phyloP scores from a whole-genome alignment of 2,329 filamentous ascomycete species.

The Lomentospora prolificans region DNA sequence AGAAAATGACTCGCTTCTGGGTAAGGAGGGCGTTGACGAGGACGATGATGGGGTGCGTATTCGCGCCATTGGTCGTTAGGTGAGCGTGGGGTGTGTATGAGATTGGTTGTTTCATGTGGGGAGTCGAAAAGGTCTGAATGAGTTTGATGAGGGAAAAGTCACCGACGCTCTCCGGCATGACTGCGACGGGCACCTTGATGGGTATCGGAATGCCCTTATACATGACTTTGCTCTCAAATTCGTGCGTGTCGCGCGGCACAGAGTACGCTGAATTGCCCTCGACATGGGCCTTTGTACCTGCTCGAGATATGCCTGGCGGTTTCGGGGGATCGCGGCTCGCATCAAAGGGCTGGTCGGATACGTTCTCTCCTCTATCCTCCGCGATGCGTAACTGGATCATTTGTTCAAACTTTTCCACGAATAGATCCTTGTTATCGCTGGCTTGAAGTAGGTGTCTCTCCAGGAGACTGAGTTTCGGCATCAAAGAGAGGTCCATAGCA shows the following conservation, averaged over 20 bases:
- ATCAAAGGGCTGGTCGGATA: slow-evolving; percentile 33
- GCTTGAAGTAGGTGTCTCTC: slow-evolving; percentile 81
- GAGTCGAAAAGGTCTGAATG: slow-evolving; percentile 83
- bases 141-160: slow-evolving; percentile 97
- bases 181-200: slow-evolving; percentile 88
- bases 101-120: slow-evolving; percentile 73
- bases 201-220: slow-evolving; percentile 97
- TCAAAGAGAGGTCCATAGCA: slow-evolving; percentile 88
- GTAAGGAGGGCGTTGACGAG: slow-evolving; percentile 90
- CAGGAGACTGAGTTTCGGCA: slow-evolving; percentile 75
- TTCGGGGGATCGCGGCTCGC: slow-evolving; percentile 37
- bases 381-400: slow-evolving; percentile 79
- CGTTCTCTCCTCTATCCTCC: slow-evolving; percentile 44
- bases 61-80: slow-evolving; percentile 80
- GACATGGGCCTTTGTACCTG: slow-evolving; percentile 53
- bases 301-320: slow-evolving; percentile 42
- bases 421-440: slow-evolving; percentile 90
- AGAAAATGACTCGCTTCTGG: slow-evolving; percentile 91
- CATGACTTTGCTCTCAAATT: slow-evolving; percentile 89
- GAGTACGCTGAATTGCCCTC: slow-evolving; percentile 58
- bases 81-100: slow-evolving; percentile 83
- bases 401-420: slow-evolving; percentile 92
- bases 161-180: slow-evolving; percentile 91
- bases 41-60: slow-evolving; percentile 90
- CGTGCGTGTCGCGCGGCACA: slow-evolving; percentile 87